Conservation (phyloP, 2,329 filamentous ascomycete genomes). For the Acrocalymma vagum region DNA sequence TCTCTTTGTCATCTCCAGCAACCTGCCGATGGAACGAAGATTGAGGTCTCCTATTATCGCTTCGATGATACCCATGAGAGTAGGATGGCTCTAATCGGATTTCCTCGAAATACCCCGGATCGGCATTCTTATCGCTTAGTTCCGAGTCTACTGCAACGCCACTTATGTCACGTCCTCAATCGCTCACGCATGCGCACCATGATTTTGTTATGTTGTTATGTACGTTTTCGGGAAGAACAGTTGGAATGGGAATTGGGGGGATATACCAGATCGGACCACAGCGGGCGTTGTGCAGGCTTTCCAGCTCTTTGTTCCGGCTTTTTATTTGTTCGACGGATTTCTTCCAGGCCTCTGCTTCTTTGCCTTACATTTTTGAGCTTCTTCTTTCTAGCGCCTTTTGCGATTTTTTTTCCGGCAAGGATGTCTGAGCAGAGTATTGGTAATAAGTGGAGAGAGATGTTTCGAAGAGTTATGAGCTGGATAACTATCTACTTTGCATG, state of each 20-base stretch:
- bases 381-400: not conserved
- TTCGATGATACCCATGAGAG: conserved; percentile 44
- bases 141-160: not conserved
- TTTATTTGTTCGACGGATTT: too few species aligned
- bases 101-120: conserved; percentile 18
- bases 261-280: conserved; percentile 38
- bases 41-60: conserved; percentile 26
- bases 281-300: conserved; percentile 25
- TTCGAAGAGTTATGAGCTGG: too few species aligned
- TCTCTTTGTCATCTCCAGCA: conserved; percentile 17
- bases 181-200: conserved; percentile 24
- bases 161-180: conserved; percentile 14
- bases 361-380: not conserved
- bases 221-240: conserved; percentile 16
- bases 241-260: conserved; percentile 19
- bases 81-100: conserved; percentile 26
- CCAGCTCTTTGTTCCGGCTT: not conserved
- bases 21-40: conserved; percentile 26
- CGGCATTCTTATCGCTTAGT: conserved; percentile 11
- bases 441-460: too few species aligned
- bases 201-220: conserved; percentile 10
- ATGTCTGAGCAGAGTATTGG: too few species aligned
- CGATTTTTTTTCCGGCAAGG: not conserved
- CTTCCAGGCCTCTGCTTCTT: too few species aligned
- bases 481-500: too few species aligned